Evolutionary conservation across 2,329 filamentous ascomycete species (phyloP).

Genomic region (Trichoderma oligosporum): DNA sequence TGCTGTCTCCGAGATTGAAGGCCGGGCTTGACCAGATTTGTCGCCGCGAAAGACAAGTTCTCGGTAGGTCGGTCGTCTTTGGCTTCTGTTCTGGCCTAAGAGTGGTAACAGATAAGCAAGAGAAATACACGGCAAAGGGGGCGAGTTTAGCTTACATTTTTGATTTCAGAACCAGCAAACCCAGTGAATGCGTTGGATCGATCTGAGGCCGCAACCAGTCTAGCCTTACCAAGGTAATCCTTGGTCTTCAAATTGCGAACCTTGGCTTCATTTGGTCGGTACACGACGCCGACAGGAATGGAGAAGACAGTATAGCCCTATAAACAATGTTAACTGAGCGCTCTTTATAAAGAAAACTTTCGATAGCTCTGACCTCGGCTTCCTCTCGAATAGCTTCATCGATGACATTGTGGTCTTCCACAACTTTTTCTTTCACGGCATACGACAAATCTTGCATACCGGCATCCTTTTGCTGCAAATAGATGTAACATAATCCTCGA

Average conservation of each 20-base stretch:
- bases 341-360: background rate
- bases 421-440: constrained; percentile 92
- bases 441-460: constrained; percentile 89
- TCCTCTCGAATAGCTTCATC: constrained; percentile 93
- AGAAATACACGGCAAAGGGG: background rate
- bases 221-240: constrained; percentile 95
- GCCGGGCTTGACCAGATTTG: constrained; percentile 86
- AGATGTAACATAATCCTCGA: constrained; percentile 94
- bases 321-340: constrained; percentile 27
- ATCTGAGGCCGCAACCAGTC: constrained; percentile 84
- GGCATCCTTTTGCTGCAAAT: constrained; percentile 83
- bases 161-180: constrained; percentile 74
- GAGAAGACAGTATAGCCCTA: constrained; percentile 98
- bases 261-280: constrained; percentile 94
- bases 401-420: constrained; percentile 95
- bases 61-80: constrained; percentile 79
- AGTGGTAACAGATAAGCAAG: constrained; percentile 18
- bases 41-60: constrained; percentile 85
- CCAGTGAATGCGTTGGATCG: constrained; percentile 76
- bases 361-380: constrained; percentile 64
- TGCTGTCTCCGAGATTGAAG: constrained; percentile 77
- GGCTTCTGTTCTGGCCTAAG: constrained; percentile 49
- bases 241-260: constrained; percentile 98
- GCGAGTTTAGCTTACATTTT: constrained; percentile 54
- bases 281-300: constrained; percentile 92